Evolutionary conservation across 768 basidiomycete species (phyloP).

Genomic region (Paxillus involutus): DNA sequence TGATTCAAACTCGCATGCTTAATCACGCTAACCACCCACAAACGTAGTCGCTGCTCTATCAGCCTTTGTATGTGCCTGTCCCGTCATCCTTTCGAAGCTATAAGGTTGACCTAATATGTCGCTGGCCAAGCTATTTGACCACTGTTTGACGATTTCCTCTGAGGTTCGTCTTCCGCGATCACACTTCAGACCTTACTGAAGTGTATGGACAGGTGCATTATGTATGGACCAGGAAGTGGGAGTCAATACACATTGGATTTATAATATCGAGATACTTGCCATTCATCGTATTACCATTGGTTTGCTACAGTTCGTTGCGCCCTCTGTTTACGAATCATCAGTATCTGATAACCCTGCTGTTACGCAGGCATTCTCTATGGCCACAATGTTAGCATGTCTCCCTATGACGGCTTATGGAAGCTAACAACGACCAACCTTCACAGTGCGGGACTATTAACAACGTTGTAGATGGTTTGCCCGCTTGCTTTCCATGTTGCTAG

Average conservation of each 20-base stretch:
- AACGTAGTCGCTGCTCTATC: conserved; percentile 19
- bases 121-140: conserved; percentile 15
- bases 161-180: conserved; percentile 13
- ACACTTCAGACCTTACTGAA: neutral
- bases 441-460: conserved; percentile 18
- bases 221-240: conserved; percentile 26
- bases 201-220: conserved; percentile 12
- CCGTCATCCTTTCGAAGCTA: neutral
- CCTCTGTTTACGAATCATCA: neutral
- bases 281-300: conserved; percentile 13
- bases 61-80: conserved; percentile 11
- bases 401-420: too few species aligned
- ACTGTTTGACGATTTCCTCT: conserved; percentile 20
- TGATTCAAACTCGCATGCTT: neutral
- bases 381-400: too few species aligned
- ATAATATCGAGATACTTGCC: conserved; percentile 28
- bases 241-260: conserved; percentile 20
- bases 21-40: neutral
- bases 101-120: neutral
- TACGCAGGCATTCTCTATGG: too few species aligned
- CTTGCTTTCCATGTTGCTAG: neutral
- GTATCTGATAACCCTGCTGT: neutral
- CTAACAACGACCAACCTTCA: too few species aligned
- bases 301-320: conserved; percentile 16
- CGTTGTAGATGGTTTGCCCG: conserved; percentile 15